Percentiles rank a stretch among this genome's conserved stretches.
These are phyloP conservation scores for Coemansia sp. DNA, from an alignment of 192 early-diverging fungal genomes.

Conservation along the genomic window DNA sequence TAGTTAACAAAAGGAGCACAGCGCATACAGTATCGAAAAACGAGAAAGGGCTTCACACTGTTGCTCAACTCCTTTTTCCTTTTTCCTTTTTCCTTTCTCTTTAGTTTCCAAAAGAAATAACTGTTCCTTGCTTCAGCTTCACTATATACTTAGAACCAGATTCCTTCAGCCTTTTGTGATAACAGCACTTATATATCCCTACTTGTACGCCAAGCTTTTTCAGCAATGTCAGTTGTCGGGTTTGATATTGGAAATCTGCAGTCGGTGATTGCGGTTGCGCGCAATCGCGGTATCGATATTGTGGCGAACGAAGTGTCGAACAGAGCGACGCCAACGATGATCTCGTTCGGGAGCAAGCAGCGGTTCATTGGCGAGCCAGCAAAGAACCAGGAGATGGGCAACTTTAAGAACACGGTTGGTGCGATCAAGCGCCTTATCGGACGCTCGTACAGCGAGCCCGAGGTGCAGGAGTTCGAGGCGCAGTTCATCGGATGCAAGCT, in stretches of 20 bases:
- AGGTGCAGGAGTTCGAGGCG: slow-evolving; percentile 80
- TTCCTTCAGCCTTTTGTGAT: background rate
- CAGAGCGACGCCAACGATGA: slow-evolving; percentile 91
- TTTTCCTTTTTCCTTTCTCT: background rate
- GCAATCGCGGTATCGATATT: slow-evolving; percentile 98
- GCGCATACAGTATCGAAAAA: too few species aligned
- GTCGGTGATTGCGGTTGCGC: slow-evolving; percentile 93
- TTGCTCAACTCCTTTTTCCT: background rate
- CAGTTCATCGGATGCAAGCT: slow-evolving; percentile 81
- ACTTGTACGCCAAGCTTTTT: background rate
- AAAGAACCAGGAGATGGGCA: slow-evolving; percentile 93
- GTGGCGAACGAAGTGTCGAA: slow-evolving; percentile 96
- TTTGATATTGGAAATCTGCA: slow-evolving; percentile 97
- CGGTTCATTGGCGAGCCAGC: slow-evolving; percentile 93
- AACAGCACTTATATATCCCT: background rate
- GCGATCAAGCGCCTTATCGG: slow-evolving; percentile 91
- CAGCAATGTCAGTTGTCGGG: slow-evolving; percentile 64
- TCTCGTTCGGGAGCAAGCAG: slow-evolving; percentile 94
- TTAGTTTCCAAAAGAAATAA: background rate
- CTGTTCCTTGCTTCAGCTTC: background rate
- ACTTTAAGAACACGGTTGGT: slow-evolving; percentile 94
- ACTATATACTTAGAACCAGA: background rate
- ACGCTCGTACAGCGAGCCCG: slow-evolving; percentile 80
- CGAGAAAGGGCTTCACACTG: too few species aligned
- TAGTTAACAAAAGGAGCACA: too few species aligned